Evolutionary conservation across 2,329 filamentous ascomycete species (phyloP).

Genomic region (Ramularia collo-cygni): DNA sequence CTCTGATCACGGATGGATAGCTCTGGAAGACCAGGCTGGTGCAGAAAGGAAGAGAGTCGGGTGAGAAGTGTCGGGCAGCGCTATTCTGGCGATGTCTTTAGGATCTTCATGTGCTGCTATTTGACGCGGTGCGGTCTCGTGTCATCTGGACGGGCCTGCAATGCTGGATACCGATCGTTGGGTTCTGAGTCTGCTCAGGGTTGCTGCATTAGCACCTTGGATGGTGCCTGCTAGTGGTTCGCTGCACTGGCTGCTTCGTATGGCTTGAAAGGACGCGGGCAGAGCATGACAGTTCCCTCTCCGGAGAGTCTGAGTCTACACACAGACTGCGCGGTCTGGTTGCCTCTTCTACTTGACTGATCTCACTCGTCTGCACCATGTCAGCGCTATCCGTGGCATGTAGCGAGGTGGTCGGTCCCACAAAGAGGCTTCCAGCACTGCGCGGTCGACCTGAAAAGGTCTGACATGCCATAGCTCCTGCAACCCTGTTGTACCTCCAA

Average conservation of each 20-base stretch:
- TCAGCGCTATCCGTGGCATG: slow-evolving; percentile 26
- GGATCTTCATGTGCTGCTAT: slow-evolving; percentile 34
- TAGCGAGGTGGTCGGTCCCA: slow-evolving; percentile 49
- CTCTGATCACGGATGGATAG: slow-evolving; percentile 57
- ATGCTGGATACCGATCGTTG: slow-evolving; percentile 30
- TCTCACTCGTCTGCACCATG: slow-evolving; percentile 53
- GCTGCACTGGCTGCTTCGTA: slow-evolving; percentile 1
- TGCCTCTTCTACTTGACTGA: slow-evolving; percentile 29
- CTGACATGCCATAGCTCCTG: slow-evolving; percentile 27
- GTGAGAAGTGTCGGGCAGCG: slow-evolving; percentile 46
- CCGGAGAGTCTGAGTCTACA: slow-evolving; percentile 35
- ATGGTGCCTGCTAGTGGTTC: slow-evolving; percentile 23
- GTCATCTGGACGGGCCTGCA: slow-evolving; percentile 22
- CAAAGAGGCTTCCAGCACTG: slow-evolving; percentile 36
- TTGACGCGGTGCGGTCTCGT: slow-evolving; percentile 10
- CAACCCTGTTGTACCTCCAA: slow-evolving; percentile 17
- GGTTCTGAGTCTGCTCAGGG: slow-evolving; percentile 18
- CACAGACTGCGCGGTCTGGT: slow-evolving; percentile 35
- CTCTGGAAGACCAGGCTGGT: slow-evolving; percentile 39
- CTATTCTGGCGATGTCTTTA: slow-evolving; percentile 44
- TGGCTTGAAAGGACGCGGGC: slow-evolving; percentile 13
- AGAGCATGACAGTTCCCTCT: slow-evolving; percentile 17
- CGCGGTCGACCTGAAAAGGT: slow-evolving; percentile 12
- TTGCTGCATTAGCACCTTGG: slow-evolving; percentile 27
- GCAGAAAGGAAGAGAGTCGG: slow-evolving; percentile 41